These are phyloP conservation scores for Gleditsia sinensis DNA, from an alignment of 306 rosid genomes.

Conservation along the genomic window DNA sequence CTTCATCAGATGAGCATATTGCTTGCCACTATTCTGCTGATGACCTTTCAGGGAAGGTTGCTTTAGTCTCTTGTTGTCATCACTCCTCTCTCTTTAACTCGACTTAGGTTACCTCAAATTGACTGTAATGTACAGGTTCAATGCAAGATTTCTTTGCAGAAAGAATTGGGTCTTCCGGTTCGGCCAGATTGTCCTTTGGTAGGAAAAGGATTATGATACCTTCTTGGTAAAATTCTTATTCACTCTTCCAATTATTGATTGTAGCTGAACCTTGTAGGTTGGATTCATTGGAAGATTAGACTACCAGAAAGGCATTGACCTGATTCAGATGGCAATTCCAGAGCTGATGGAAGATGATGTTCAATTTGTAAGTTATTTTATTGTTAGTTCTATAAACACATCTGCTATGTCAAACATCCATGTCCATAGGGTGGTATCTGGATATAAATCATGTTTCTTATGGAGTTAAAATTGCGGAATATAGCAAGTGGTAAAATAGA, in stretches of 20 bases:
- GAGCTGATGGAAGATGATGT: slow-evolving; percentile 77
- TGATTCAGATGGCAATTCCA: slow-evolving; percentile 65
- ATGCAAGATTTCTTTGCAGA: slow-evolving; percentile 80
- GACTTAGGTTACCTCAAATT: slow-evolving; percentile 24
- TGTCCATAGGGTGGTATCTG: slow-evolving; percentile 18
- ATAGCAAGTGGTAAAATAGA: slow-evolving; percentile 4
- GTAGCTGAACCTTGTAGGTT: slow-evolving; percentile 55
- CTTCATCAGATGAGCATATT: slow-evolving; percentile 67
- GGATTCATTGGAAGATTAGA: slow-evolving; percentile 91
- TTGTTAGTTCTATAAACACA: slow-evolving; percentile 14
- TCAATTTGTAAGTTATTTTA: slow-evolving; percentile 73
- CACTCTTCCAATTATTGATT: slow-evolving; percentile 24
- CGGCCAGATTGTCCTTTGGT: slow-evolving; percentile 83
- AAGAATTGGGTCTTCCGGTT: slow-evolving; percentile 76
- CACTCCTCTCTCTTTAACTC: slow-evolving; percentile 15
- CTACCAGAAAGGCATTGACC: slow-evolving; percentile 87
- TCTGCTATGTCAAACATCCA: slow-evolving; percentile 10
- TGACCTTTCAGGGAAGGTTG: slow-evolving; percentile 81
- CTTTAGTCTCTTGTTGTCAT: slow-evolving; percentile 19
- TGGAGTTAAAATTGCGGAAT: neutral
- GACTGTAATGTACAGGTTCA: slow-evolving; percentile 46
- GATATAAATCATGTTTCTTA: slow-evolving; percentile 1
- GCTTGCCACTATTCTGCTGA: slow-evolving; percentile 63
- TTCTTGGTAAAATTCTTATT: slow-evolving; percentile 1
- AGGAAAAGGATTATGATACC: slow-evolving; percentile 36